Base-by-base conservation (phyloP, 106 monocot species). In the Dioscorea dumetorum region DNA sequence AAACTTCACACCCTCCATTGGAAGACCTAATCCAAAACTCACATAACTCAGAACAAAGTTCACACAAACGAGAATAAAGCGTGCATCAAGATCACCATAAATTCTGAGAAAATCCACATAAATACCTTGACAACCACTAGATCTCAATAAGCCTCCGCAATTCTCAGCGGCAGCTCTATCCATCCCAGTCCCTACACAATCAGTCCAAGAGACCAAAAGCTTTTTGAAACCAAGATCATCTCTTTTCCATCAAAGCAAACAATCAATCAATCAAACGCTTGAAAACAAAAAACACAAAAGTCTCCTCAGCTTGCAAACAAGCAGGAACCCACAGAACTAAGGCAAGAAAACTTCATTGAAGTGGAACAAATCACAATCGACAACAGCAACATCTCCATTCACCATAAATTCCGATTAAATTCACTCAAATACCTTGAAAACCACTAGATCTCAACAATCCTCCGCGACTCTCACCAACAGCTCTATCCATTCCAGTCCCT, bases 1-100 rank as follows among this genome's bases (percentile, higher is more conserved):
- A 33, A 54, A 50, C 57, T 84, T 84, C 50, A 70, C 79, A 5
- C 72, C 65, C 63, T 73, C 84, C 79, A 80, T 73, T 19, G 79
- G 63, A 72, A 64, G 67, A 67, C 76, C 84, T 84, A 18, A 41
- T 0, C 7, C 19, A 48, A 49, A 49, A 17, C 14, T 49, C 59
- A 35, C 11, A 63, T 18, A 62, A 14, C 5, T 19, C 4, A 76
- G 24, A n/a, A 63, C 51, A 12, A 24, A 34, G 53, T 28, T 28
- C 28, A 28, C 28, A 28, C 28, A 28, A 28, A 28, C 3, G 28
- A 3, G 22, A 41, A 52, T 0, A 41, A 1, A 20, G 53, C 18
- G 5, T 53, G 19, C 34, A 20, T n/a, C 7, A 7, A 32, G 14
- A 34, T 34, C 20, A 56, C 63, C 28, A 53, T 19, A 64, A 69